Evolutionary conservation across 2,329 filamentous ascomycete species (phyloP), one percentile per base, ranked within the genome.

Genomic region (Pyrenophora seminiperda): DNA sequence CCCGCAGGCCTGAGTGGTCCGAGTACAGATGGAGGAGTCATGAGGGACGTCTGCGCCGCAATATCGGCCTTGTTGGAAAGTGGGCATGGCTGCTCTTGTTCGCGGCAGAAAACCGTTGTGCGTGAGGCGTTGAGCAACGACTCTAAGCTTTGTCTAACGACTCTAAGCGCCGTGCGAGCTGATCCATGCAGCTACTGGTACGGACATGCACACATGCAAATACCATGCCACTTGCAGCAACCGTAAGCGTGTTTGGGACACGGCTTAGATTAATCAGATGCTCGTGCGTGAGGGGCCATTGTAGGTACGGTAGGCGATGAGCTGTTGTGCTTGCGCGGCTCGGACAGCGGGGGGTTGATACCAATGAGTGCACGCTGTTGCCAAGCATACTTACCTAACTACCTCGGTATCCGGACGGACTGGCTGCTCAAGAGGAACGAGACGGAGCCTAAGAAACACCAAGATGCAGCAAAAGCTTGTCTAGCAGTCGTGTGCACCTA

Each of bases 141-240:
- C 17, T 18, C 41, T 47, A 52, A 52, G 52, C 52, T n/a, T n/a
- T 47, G 52, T 47, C 43, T 36, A 44, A 54, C 52, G 24, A 40
- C 17, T 18, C 41, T 47, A 52, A 52, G 52, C 52, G 52, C 52
- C 43, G 48, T 44, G 40, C 17, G 38, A 42, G 31, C 17, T 14
- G 34, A 47, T 47, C 34, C 7, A 43, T 47, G 42, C 52, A 33
- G 34, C 47, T 44, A 51, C 39, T 40, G 39, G 32, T 31, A 32
- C 41, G 32, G 38, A 14, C 39, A 32, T 42, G 37, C 41, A 37
- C 33, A 14, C 39, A 32, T 42, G 24, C 30, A n/a, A 27, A 41
- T 47, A 32, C 19, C 31, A 41, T 51, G 29, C 37, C 19, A 18
- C 19, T 51, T 38, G 42, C 40, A 48, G 49, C 24, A 22, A 38